These are phyloP conservation scores for Prinsepia uniflora DNA, from an alignment of 306 rosid species.

Conservation along the genomic window DNA sequence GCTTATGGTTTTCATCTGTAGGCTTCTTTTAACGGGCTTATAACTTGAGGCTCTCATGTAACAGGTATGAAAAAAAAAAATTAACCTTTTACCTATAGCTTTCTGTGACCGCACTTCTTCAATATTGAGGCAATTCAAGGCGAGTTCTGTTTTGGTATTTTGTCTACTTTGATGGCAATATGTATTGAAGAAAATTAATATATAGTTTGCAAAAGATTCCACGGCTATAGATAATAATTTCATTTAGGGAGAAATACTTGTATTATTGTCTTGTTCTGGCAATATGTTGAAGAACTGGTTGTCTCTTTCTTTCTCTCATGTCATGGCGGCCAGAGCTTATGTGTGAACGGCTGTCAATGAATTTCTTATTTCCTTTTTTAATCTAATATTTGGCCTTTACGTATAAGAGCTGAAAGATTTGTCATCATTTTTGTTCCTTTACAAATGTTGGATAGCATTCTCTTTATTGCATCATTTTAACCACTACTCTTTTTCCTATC, in stretches of 20 bases:
- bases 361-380: background rate
- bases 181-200: too few species aligned
- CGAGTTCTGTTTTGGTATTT: background rate
- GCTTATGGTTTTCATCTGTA: background rate
- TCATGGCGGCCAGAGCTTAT: background rate
- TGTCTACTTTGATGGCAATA: background rate
- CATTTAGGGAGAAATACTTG: background rate
- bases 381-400: background rate
- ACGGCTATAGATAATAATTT: background rate
- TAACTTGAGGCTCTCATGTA: background rate
- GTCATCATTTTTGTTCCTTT: background rate
- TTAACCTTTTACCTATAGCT: background rate
- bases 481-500: background rate
- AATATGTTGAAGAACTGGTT: background rate
- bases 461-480: constrained; percentile 2
- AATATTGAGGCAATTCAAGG: background rate
- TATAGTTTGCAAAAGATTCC: background rate
- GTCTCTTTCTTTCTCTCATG: constrained; percentile 4
- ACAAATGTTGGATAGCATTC: background rate
- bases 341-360: background rate
- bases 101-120: background rate
- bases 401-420: background rate
- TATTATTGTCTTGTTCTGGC: background rate
- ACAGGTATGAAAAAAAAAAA: background rate
- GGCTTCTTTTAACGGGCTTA: background rate